phyloP scores from a whole-genome alignment of 768 basidiomycete species.

The Agrocybe pediades region DNA sequence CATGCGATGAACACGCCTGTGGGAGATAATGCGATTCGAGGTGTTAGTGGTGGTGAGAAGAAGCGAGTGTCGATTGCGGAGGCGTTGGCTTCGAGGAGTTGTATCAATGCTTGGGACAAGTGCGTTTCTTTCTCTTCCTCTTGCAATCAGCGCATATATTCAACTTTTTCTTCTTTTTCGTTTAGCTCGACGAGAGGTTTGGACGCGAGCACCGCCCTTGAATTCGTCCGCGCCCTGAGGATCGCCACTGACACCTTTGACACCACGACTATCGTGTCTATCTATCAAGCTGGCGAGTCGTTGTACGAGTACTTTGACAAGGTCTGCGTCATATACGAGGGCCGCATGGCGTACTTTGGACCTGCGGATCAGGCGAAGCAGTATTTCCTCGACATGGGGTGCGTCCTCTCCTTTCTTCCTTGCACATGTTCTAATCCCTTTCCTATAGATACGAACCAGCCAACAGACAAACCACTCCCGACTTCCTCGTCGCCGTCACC shows the following conservation, averaged over 20 bases:
- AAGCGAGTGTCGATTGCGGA: constrained; percentile 84
- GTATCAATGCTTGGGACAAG: constrained; percentile 71
- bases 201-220: constrained; percentile 71
- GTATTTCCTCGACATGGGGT: constrained; percentile 69
- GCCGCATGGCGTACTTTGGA: constrained; percentile 76
- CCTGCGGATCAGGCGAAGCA: constrained; percentile 61
- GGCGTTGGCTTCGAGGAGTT: constrained; percentile 54
- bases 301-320: constrained; percentile 74
- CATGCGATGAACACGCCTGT: constrained; percentile 75
- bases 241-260: constrained; percentile 58
- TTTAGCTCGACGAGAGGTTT: constrained; percentile 65
- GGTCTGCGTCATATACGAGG: constrained; percentile 77
- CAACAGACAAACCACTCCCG: constrained; percentile 67
- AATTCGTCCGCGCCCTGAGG: constrained; percentile 69
- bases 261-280: constrained; percentile 67
- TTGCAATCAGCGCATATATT: background rate
- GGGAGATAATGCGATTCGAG: constrained; percentile 74
- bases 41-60: constrained; percentile 77
- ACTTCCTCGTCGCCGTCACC: constrained; percentile 64
- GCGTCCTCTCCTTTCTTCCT: background rate
- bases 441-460: constrained; percentile 50
- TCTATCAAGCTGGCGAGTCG: constrained; percentile 82
- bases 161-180: background rate
- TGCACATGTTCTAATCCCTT: background rate
- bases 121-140: constrained; percentile 22